These are phyloP conservation scores for Fusarium acutatum DNA, from an alignment of 2,329 filamentous ascomycete genomes.

Conservation along the genomic window DNA sequence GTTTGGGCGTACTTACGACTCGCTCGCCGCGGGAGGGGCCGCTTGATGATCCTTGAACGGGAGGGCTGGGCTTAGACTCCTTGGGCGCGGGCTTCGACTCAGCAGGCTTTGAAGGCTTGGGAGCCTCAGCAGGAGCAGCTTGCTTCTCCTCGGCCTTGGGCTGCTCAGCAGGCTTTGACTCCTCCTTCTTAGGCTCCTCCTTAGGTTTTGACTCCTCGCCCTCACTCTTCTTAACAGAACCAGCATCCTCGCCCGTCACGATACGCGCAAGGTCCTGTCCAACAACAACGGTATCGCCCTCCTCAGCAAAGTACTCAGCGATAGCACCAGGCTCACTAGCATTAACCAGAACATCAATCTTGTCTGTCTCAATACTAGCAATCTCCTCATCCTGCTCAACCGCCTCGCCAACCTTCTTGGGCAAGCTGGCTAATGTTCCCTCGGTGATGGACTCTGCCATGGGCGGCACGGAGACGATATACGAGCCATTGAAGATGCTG, in stretches of 20 bases:
- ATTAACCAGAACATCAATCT: slow-evolving; percentile 46
- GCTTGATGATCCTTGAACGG: slow-evolving; percentile 5
- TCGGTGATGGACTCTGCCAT: slow-evolving; percentile 48
- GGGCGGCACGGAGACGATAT: slow-evolving; percentile 41
- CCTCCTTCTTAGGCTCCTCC: slow-evolving; percentile 33
- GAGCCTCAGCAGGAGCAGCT: slow-evolving; percentile 16
- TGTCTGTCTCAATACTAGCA: slow-evolving; percentile 47
- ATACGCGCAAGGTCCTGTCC: slow-evolving; percentile 44
- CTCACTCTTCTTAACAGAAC: slow-evolving; percentile 27
- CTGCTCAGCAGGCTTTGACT: slow-evolving; percentile 22
- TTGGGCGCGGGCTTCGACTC: slow-evolving; percentile 32
- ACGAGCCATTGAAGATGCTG: slow-evolving; percentile 29
- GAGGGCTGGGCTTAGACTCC: slow-evolving; percentile 15
- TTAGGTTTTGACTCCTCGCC: slow-evolving; percentile 26
- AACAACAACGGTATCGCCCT: slow-evolving; percentile 46
- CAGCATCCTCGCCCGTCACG: slow-evolving; percentile 38
- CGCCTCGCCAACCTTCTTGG: slow-evolving; percentile 44
- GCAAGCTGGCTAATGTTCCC: slow-evolving; percentile 40
- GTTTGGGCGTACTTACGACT: background rate
- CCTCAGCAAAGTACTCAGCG: slow-evolving; percentile 43
- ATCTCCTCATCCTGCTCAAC: slow-evolving; percentile 46
- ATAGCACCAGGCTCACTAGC: slow-evolving; percentile 39
- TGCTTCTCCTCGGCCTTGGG: slow-evolving; percentile 31
- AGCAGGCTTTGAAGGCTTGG: slow-evolving; percentile 26
- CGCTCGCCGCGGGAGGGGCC: slow-evolving; percentile 28